Evolutionary conservation across 768 basidiomycete genomes (phyloP).

Genomic region (Termitomyces sp.): DNA sequence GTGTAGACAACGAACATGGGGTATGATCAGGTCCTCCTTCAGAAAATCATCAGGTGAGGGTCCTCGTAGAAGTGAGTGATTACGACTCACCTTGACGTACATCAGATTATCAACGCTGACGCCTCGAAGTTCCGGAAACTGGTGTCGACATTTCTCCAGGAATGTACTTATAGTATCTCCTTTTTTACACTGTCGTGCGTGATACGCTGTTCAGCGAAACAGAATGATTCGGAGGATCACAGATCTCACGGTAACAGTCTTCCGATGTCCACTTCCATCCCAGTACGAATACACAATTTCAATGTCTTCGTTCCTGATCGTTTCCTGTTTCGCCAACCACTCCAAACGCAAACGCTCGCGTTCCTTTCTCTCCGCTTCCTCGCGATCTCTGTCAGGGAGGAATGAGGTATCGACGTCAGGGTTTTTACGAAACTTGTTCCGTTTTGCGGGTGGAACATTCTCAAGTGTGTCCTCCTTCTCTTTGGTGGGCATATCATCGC

Average conservation of each 20-base stretch:
- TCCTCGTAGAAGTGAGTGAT: background rate
- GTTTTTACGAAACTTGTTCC: slow-evolving; percentile 86
- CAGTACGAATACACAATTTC: slow-evolving; percentile 96
- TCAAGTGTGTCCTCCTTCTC: slow-evolving; percentile 34
- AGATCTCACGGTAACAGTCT: slow-evolving; percentile 74
- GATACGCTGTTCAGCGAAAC: background rate
- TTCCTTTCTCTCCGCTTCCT: slow-evolving; percentile 85
- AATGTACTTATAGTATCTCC: slow-evolving; percentile 86
- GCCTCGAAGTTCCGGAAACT: slow-evolving; percentile 88
- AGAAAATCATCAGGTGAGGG: background rate
- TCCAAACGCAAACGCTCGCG: slow-evolving; percentile 85
- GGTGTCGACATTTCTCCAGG: slow-evolving; percentile 87
- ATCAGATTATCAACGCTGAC: slow-evolving; percentile 94
- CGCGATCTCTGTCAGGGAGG: slow-evolving; percentile 95
- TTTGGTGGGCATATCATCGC: slow-evolving; percentile 25
- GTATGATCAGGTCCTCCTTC: slow-evolving; percentile 96
- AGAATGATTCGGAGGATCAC: background rate
- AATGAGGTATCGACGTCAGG: slow-evolving; percentile 97
- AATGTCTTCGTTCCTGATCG: slow-evolving; percentile 66
- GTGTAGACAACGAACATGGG: slow-evolving; percentile 58
- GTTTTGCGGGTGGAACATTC: slow-evolving; percentile 54
- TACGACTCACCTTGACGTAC: slow-evolving; percentile 82
- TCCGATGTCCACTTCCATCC: slow-evolving; percentile 97
- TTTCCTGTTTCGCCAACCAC: slow-evolving; percentile 74
- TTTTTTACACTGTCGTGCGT: slow-evolving; percentile 79